phyloP scores from a whole-genome alignment of 2,329 filamentous ascomycete species.

The Passalora sequoiae region DNA sequence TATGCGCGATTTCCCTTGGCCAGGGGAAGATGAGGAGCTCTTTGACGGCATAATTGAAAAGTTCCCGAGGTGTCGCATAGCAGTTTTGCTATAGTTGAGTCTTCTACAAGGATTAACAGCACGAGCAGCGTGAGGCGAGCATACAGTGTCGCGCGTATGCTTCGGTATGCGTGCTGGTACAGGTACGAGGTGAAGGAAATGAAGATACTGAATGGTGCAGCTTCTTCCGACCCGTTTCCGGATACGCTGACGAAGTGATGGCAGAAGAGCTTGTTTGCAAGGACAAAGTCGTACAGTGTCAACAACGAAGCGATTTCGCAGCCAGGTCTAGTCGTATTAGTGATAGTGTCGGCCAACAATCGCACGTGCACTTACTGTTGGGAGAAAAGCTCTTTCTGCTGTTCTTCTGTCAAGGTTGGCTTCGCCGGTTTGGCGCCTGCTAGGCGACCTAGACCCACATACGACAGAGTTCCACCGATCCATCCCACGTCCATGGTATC shows the following conservation, averaged over 20 bases:
- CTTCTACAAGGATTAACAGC: conserved; percentile 80
- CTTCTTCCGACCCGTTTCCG: conserved; percentile 21
- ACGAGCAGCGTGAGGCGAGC: conserved; percentile 80
- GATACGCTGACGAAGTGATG: conserved; percentile 64
- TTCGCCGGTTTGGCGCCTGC: conserved; percentile 56
- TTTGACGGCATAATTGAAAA: conserved; percentile 82
- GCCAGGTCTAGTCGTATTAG: conserved; percentile 59
- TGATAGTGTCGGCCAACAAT: conserved; percentile 1
- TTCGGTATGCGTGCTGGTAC: conserved; percentile 86
- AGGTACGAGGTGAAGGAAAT: conserved; percentile 89
- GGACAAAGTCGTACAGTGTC: conserved; percentile 85
- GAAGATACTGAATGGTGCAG: conserved; percentile 65
- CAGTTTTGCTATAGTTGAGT: conserved; percentile 72
- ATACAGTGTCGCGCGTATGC: conserved; percentile 71
- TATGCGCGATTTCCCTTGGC: conserved; percentile 65
- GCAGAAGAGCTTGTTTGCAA: conserved; percentile 93
- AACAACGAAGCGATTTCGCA: conserved; percentile 74
- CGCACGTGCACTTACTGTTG: conserved; percentile 57
- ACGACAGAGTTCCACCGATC: conserved; percentile 70
- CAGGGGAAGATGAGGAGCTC: conserved; percentile 76
- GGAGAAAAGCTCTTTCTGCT: conserved; percentile 74
- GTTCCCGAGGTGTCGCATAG: conserved; percentile 71
- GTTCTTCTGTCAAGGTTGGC: conserved; percentile 65
- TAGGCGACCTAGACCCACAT: conserved; percentile 77
- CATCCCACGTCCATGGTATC: conserved; percentile 89